Percentiles rank a stretch among this genome's conserved stretches.
phyloP scores from a whole-genome alignment of 345 rosid genomes.

The Laguncularia racemosa region DNA sequence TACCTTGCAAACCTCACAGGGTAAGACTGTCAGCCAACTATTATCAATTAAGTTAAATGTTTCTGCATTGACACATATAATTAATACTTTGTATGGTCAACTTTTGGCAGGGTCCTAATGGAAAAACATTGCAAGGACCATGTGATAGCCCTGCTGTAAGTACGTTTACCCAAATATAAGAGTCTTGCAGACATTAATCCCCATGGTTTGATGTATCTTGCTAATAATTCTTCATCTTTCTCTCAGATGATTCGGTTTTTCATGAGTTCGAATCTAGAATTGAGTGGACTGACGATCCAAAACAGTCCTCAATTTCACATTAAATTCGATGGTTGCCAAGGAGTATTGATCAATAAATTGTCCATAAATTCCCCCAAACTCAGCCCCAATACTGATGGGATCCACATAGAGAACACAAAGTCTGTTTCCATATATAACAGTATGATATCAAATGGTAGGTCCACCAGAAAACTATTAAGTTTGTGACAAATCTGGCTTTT shows the following conservation, averaged over 20 bases:
- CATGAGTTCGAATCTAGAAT: conserved; percentile 83
- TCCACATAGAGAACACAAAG: conserved; percentile 75
- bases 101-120: conserved; percentile 54
- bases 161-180: conserved; percentile 1
- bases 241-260: conserved; percentile 83
- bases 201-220: background rate
- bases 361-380: conserved; percentile 82
- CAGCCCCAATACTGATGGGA: conserved; percentile 93
- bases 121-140: conserved; percentile 49
- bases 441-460: conserved; percentile 69
- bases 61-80: too few species aligned
- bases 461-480: background rate
- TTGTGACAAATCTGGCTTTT: background rate
- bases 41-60: too few species aligned
- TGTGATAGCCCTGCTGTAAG: conserved; percentile 90
- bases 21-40: conserved; percentile 22
- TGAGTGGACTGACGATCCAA: conserved; percentile 60
- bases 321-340: conserved; percentile 95
- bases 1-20: conserved; percentile 98
- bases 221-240: too few species aligned
- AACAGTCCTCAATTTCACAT: conserved; percentile 94
- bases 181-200: background rate
- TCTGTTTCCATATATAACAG: conserved; percentile 73
- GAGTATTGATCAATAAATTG: conserved; percentile 54
- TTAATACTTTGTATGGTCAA: background rate